Evolutionary conservation across 2,329 filamentous ascomycete species (phyloP), one percentile per base, ranked within the genome.

Genomic region (Calonectria leucothoes): DNA sequence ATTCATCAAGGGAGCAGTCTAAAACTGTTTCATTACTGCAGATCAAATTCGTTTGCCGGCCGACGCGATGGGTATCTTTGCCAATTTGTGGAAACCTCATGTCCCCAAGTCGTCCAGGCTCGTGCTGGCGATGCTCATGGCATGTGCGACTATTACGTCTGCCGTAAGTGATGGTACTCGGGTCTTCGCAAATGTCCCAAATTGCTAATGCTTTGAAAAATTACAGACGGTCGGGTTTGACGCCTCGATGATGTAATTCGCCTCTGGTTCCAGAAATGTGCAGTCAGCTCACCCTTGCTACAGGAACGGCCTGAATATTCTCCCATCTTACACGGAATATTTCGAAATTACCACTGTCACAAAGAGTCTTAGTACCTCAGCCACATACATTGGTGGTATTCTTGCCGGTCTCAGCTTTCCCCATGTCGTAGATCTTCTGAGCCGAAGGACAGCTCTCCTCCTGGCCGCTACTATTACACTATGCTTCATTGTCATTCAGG

Each of bases 261-360:
- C 14, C n/a, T 6, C n/a, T 15, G 2, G 1, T n/a, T 37, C 33
- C 20, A 37, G 17, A 31, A 1, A 14, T n/a, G n/a, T n/a, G n/a
- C n/a, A n/a, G 8, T 11, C 37, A 15, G 10, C 33, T 25, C 27
- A 15, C 4, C 6, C 11, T 37, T 17, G 11, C 15, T 23, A 59
- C 25, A 59, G 33, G 55, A 90, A 90, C 69, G 88, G 87, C 0
- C 84, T 91, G 49, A 89, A 90, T 73, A 90, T 91, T 72, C 79
- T 91, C 12, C 88, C 88, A 0, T 86, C 85, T 1, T 91, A 91
- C 78, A 86, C 84, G 0, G 83, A 88, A 55, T 91, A 90, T 78
- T 90, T 91, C 81, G 74, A 85, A 6, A 84, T 91, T 7, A 89
- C 82, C 29, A 77, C 86, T 0, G 86, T 86, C 0, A 90, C 89